Conservation (phyloP, 306 rosid species). For the Astragalus membranaceus region DNA sequence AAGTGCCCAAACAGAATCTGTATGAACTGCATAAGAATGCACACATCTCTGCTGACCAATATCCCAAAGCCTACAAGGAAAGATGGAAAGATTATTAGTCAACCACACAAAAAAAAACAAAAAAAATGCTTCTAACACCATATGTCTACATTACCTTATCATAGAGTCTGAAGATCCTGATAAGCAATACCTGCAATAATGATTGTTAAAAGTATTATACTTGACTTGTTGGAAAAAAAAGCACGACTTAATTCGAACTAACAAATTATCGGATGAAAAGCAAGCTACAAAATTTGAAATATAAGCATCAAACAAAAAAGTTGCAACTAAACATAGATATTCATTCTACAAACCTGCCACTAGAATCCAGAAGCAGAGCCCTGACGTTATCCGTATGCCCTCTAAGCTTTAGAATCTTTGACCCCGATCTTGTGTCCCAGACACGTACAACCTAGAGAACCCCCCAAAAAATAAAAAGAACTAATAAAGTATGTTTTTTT, state of each 20-base stretch:
- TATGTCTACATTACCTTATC: conserved; percentile 63
- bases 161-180: conserved; percentile 99
- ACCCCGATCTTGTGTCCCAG: conserved; percentile 97
- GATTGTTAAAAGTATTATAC: conserved; percentile 12
- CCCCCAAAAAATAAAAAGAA: conserved; percentile 1
- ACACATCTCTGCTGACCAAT: conserved; percentile 97
- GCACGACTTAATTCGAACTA: neutral
- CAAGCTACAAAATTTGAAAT: neutral
- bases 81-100: conserved; percentile 18
- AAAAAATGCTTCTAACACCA: conserved; percentile 8
- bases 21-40: conserved; percentile 98
- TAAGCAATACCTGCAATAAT: conserved; percentile 70
- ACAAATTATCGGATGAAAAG: conserved; percentile 6
- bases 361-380: conserved; percentile 85
- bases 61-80: conserved; percentile 84
- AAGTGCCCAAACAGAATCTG: conserved; percentile 99
- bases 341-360: conserved; percentile 71
- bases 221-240: neutral
- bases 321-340: conserved; percentile 8
- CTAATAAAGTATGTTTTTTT: neutral
- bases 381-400: conserved; percentile 96
- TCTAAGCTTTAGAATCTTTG: conserved; percentile 86
- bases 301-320: conserved; percentile 14
- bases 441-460: conserved; percentile 81
- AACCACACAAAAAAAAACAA: conserved; percentile 4